Conservation (phyloP, 2,329 filamentous ascomycete genomes). For the Talaromyces sp. region DNA sequence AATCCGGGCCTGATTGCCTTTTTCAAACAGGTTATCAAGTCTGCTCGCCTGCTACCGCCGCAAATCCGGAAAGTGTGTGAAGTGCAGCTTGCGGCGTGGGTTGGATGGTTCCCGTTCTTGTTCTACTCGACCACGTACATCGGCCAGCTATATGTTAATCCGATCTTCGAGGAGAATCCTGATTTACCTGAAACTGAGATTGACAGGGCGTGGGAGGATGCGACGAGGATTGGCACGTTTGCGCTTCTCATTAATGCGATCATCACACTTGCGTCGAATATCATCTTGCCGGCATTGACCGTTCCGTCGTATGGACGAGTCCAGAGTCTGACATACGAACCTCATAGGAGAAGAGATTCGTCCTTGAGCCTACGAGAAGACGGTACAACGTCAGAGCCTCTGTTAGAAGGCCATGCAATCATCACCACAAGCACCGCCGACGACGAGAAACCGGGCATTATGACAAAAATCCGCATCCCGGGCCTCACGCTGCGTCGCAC, state of each 20-base stretch:
- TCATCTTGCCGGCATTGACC: slow-evolving; percentile 80
- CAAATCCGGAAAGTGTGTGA: slow-evolving; percentile 79
- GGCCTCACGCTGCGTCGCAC: slow-evolving; percentile 81
- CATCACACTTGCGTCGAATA: slow-evolving; percentile 74
- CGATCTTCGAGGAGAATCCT: slow-evolving; percentile 70
- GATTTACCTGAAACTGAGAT: slow-evolving; percentile 72
- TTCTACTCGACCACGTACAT: slow-evolving; percentile 96
- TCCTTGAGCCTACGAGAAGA: slow-evolving; percentile 27
- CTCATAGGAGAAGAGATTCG: slow-evolving; percentile 9
- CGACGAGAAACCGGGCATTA: slow-evolving; percentile 27
- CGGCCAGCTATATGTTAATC: slow-evolving; percentile 86
- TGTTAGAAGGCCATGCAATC: slow-evolving; percentile 19
- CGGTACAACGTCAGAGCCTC: slow-evolving; percentile 23
- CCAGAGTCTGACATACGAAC: slow-evolving; percentile 9
- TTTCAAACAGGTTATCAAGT: slow-evolving; percentile 71
- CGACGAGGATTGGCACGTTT: slow-evolving; percentile 82
- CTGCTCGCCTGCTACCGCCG: slow-evolving; percentile 72
- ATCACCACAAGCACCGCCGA: slow-evolving; percentile 2
- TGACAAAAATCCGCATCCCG: slow-evolving; percentile 67
- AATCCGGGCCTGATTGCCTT: slow-evolving; percentile 69
- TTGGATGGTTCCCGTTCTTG: slow-evolving; percentile 91
- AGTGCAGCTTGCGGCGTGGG: slow-evolving; percentile 83
- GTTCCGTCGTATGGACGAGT: slow-evolving; percentile 64
- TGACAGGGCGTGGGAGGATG: slow-evolving; percentile 74
- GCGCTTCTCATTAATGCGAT: slow-evolving; percentile 85